Percentiles rank a stretch among this genome's conserved stretches.
phyloP scores from a whole-genome alignment of 208 protist species.

The Trypanosoma grayi region DNA sequence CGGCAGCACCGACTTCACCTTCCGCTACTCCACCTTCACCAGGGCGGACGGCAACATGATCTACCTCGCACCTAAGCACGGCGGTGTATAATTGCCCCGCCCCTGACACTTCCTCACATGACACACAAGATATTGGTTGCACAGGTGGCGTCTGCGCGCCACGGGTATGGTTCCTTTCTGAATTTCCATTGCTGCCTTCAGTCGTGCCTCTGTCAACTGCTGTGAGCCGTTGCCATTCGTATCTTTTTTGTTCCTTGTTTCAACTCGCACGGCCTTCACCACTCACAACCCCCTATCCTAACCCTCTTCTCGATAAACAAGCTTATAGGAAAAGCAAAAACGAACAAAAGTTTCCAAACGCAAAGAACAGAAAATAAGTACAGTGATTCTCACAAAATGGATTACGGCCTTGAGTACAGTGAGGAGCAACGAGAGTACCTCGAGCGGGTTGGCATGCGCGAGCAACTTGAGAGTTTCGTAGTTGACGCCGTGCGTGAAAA shows the following conservation, averaged over 20 bases:
- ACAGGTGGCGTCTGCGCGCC: too few species aligned
- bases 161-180: too few species aligned
- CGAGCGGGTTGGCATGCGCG: constrained; percentile 19
- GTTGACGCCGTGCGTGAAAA: constrained; percentile 28
- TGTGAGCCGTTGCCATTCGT: too few species aligned
- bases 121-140: too few species aligned
- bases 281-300: too few species aligned
- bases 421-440: constrained; percentile 17
- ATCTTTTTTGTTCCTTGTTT: background rate
- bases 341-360: too few species aligned
- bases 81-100: background rate
- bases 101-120: background rate
- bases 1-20: background rate
- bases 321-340: too few species aligned
- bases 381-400: constrained; percentile 4
- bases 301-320: too few species aligned
- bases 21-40: constrained; percentile 14
- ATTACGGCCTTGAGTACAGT: constrained; percentile 25
- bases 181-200: too few species aligned
- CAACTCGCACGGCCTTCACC: too few species aligned
- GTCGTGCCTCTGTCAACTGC: too few species aligned
- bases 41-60: constrained; percentile 19
- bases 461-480: constrained; percentile 29
- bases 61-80: background rate
- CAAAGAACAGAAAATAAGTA: background rate